Conservation (phyloP, 192 early-diverging fungal species). For the Coemansia sp. region DNA sequence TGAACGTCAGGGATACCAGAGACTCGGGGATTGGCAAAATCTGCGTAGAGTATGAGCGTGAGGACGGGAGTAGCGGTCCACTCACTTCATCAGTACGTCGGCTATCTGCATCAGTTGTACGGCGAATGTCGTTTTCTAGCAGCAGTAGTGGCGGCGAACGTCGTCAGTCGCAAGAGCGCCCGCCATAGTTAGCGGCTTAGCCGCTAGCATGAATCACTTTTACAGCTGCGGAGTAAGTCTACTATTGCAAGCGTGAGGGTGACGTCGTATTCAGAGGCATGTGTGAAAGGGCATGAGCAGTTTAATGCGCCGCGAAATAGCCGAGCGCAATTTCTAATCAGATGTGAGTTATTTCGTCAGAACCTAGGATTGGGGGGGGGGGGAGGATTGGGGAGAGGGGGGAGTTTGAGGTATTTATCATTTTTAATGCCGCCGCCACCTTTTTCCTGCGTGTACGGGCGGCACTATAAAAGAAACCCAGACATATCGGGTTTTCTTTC, state of each 20-base stretch:
- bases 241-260: no score
- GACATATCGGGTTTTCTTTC: background rate
- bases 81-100: background rate
- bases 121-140: background rate
- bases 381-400: background rate
- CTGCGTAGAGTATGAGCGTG: slow-evolving; percentile 3
- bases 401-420: background rate
- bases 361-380: no score
- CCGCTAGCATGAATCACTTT: no score
- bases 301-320: no score
- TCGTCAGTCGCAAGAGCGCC: background rate
- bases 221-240: no score
- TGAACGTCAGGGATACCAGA: background rate
- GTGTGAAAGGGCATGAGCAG: no score
- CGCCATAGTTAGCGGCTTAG: background rate
- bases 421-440: slow-evolving; percentile 1
- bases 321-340: no score
- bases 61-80: background rate
- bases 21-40: background rate
- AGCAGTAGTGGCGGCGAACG: background rate
- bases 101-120: background rate
- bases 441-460: no score
- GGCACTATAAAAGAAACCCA: no score
- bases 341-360: no score
- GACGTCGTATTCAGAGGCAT: no score